phyloP scores from a whole-genome alignment of 83 land plant species.

The Diphasiastrum complanatum region DNA sequence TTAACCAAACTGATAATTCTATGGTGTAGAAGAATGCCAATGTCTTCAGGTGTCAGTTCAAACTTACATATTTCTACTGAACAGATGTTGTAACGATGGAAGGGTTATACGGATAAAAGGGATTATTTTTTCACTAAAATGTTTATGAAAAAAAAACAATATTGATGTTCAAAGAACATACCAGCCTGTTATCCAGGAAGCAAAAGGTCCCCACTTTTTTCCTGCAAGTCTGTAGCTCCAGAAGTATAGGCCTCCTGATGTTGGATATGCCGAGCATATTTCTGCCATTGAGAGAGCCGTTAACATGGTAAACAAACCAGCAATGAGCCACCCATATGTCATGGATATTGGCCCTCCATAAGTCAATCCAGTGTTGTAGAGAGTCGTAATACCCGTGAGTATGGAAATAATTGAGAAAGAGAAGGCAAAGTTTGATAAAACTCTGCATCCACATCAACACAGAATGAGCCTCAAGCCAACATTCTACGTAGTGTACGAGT shows the following conservation, averaged over 20 bases:
- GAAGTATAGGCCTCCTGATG: conserved; percentile 33
- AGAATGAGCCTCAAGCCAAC: neutral
- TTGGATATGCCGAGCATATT: conserved; percentile 34
- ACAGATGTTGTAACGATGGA: neutral
- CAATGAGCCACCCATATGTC: conserved; percentile 28
- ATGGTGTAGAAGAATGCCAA: neutral
- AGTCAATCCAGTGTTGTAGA: conserved; percentile 26
- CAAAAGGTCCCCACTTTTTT: conserved; percentile 28
- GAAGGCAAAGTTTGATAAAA: conserved; percentile 25
- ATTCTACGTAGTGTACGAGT: conserved; percentile 5
- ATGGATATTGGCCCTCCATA: conserved; percentile 31
- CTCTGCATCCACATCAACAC: conserved; percentile 9
- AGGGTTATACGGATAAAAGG: neutral
- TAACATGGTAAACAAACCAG: conserved; percentile 26
- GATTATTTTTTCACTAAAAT: neutral
- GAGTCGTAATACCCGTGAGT: conserved; percentile 24
- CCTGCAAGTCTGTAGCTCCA: conserved; percentile 29
- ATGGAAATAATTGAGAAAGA: conserved; percentile 24
- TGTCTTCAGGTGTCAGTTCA: neutral
- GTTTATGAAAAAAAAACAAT: neutral
- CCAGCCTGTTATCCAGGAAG: conserved; percentile 37
- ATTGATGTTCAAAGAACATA: neutral
- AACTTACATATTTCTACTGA: neutral
- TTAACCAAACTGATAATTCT: neutral
- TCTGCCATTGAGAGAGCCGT: conserved; percentile 25